Evolutionary conservation across 108 stramenopile species (phyloP), one percentile per base, ranked within the genome.

Genomic region (Cyclostephanos tholiformis): DNA sequence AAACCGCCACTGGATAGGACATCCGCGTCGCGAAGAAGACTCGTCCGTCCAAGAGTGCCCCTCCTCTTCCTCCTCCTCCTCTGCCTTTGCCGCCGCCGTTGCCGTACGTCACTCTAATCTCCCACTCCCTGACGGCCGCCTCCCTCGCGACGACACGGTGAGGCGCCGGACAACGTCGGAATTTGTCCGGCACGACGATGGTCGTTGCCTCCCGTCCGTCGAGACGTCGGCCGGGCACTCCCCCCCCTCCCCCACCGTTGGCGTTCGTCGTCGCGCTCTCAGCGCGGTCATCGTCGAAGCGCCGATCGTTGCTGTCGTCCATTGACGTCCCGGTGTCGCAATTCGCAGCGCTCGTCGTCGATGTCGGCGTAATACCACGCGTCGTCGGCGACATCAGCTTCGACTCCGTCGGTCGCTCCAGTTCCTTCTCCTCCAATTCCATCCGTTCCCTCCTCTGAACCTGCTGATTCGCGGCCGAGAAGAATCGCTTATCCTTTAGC

Each of bases 101-200:
- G 29, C 72, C 82, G 78, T 90, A 68, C 17, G 91, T 91, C 0
- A 89, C 72, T 46, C 77, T 62, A 17, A 84, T 77, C 64, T 95
- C 94, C 91, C 91, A 95, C 63, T 91, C 89, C 32, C 89, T 64
- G 19, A 85, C 80, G 11, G 84, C 83, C 29, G 88, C 87, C 69
- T 88, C 71, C 29, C 89, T 74, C 25, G 93, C 93, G 43, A 86
- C 87, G 38, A 85, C 60, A 57, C 84, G 69, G 32, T 87, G 87
- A 1, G 30, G 74, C 14, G 69, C 51, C 29, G 80, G 80, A 17
- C 82, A 62, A 26, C 83, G 84, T 36, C 72, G 60, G 52, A 71
- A 73, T 59, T 82, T 76, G 4, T 65, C 51, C 4, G 92, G 92
- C 35, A 93, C 86, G 48, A 80, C 67, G 12, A 91, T 51, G 8